Conservation (phyloP, 176 grass and related monocot genomes). For the Tillandsia fasciculata region DNA sequence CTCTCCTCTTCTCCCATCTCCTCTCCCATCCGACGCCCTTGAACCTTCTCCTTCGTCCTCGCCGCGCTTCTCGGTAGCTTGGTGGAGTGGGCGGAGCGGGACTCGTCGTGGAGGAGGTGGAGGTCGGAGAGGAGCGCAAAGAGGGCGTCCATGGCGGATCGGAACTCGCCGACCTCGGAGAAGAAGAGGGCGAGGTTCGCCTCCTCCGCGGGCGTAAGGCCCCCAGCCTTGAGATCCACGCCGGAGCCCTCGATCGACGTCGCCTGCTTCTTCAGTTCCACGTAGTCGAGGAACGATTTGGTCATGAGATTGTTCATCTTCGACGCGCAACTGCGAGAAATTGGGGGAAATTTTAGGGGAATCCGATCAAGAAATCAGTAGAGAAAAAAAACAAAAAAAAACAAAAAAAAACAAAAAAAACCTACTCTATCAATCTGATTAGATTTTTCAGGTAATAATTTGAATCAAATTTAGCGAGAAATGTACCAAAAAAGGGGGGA, state of each 20-base stretch:
- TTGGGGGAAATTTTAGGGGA: background rate
- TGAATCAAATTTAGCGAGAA: background rate
- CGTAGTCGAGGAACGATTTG: conserved; percentile 13
- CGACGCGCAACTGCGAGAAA: background rate
- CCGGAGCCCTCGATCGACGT: conserved; percentile 4
- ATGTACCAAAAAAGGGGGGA: background rate
- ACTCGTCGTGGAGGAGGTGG: conserved; percentile 23
- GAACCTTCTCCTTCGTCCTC: no score
- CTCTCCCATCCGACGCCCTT: no score
- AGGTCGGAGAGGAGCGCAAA: conserved; percentile 29
- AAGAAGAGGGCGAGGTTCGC: conserved; percentile 25
- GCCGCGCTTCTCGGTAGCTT: no score
- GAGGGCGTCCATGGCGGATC: conserved; percentile 26
- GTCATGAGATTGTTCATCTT: conserved; percentile 23
- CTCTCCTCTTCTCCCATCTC: no score
- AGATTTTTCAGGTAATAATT: background rate
- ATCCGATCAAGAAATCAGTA: background rate
- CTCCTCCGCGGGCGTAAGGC: conserved; percentile 6
- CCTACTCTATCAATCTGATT: background rate
- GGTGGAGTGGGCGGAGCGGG: conserved; percentile 22
- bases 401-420: background rate
- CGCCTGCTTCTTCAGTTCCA: conserved; percentile 23
- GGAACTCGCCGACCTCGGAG: conserved; percentile 25
- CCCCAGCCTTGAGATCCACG: background rate
- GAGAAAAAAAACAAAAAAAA: background rate